Evolutionary conservation across 1,284 basidiomycete species (phyloP).

Genomic region (Trametes sp.): DNA sequence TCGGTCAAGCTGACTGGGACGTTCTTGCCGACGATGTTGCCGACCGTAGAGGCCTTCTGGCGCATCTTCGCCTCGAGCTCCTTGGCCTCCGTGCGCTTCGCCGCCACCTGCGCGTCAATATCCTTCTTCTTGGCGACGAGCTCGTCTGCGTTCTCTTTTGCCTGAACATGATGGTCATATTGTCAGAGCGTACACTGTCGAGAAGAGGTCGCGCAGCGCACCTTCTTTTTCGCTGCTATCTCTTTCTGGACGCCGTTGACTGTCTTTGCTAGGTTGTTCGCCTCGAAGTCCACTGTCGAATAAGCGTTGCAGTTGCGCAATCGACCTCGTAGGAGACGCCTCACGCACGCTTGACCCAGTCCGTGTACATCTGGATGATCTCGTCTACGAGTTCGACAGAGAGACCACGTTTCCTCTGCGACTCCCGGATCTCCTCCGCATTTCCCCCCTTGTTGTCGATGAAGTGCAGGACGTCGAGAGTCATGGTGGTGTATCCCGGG

Average conservation of each 20-base stretch:
- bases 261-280: conserved; percentile 81
- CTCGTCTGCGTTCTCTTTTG: conserved; percentile 91
- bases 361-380: conserved; percentile 89
- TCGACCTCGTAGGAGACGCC: background rate
- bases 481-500: conserved; percentile 52
- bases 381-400: conserved; percentile 94
- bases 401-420: conserved; percentile 91
- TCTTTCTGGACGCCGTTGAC: conserved; percentile 94
- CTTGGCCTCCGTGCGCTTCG: conserved; percentile 77
- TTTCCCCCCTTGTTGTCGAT: conserved; percentile 93
- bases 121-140: conserved; percentile 83
- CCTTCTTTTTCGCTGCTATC: conserved; percentile 95
- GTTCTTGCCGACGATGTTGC: conserved; percentile 91
- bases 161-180: conserved; percentile 56
- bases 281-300: conserved; percentile 83
- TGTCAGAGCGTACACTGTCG: background rate
- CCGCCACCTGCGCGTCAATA: conserved; percentile 82
- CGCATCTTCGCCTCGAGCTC: conserved; percentile 85
- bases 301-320: background rate
- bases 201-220: conserved; percentile 34
- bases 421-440: conserved; percentile 91
- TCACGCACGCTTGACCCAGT: conserved; percentile 89
- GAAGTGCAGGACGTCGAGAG: conserved; percentile 79
- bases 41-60: conserved; percentile 82
- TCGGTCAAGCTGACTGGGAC: conserved; percentile 91